Base-by-base conservation (phyloP, 768 basidiomycete genomes). In the Guyanaporus albipodus region DNA sequence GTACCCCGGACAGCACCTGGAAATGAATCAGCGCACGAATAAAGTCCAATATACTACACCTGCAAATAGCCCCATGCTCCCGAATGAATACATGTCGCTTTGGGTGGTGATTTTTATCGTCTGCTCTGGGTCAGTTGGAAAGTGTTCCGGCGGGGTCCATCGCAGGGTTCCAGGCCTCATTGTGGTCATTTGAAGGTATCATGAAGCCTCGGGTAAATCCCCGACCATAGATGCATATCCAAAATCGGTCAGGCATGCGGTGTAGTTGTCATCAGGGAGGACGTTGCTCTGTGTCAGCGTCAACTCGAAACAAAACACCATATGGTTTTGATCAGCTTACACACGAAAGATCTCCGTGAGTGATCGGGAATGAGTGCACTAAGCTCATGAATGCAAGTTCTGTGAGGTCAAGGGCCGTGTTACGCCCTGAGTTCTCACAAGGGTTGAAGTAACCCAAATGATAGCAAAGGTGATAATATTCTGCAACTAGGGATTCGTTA, bases 91-190 rank as follows among this genome's bases (percentile, higher is more conserved):
- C 4, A 53, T 51, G 14, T 53, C 52, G 18, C 47, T 44, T 28
- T 35, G 44, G 4, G 39, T 48, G 8, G 42, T 49, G 1, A 12
- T 38, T 3, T 19, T 40, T 11, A 18, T 11, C 17, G 6, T 18
- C 21, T 24, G 8, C 18, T 45, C 36, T n/a, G 4, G 63, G 53
- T n/a, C 57, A 42, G 12, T 6, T 18, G n/a, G 2, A 4, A 75
- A 17, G 18, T 32, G 58, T 11, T 67, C 55, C 0, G 72, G 60
- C 32, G 74, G 74, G 12, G 73, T 68, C 73, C 74, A 76, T 1
- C 75, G 65, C 14, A 73, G 61, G 17, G 73, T 69, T 0, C 53
- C 53, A 15, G 45, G 38, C 9, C 11, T 72, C 70, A 6, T 64
- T 63, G 41, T 74, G 58, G 32, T 49, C 44, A 29, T 23, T n/a